phyloP scores from a whole-genome alignment of 1,284 basidiomycete species.

The Marasmius fiardii region DNA sequence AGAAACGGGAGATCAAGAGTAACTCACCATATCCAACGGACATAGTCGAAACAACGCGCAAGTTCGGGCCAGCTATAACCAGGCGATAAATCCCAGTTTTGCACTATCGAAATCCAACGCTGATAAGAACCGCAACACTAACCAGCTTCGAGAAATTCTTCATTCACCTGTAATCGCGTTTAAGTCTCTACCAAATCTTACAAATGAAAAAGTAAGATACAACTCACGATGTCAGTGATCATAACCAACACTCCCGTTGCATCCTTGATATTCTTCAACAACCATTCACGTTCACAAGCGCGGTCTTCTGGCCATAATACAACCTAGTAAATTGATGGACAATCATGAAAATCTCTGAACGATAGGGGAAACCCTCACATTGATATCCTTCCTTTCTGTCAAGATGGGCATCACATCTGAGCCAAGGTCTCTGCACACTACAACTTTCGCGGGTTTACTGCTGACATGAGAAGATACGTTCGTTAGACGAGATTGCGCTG shows the following conservation, averaged over 20 bases:
- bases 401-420: conserved; percentile 69
- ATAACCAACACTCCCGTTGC: conserved; percentile 67
- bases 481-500: conserved; percentile 27
- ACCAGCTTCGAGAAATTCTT: conserved; percentile 72
- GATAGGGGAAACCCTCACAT: conserved; percentile 36
- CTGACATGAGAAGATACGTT: conserved; percentile 29
- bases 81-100: too few species aligned
- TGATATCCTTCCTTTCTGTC: conserved; percentile 44
- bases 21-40: conserved; percentile 81
- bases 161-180: conserved; percentile 53
- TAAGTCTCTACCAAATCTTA: not conserved
- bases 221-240: conserved; percentile 65
- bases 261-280: conserved; percentile 70
- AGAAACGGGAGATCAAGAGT: not conserved
- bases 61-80: conserved; percentile 57
- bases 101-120: not conserved
- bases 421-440: conserved; percentile 69
- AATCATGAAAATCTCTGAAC: not conserved
- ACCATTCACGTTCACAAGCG: conserved; percentile 69
- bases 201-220: not conserved
- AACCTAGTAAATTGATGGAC: conserved; percentile 35
- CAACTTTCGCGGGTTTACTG: conserved; percentile 45
- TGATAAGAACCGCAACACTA: conserved; percentile 11
- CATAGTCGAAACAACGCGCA: conserved; percentile 87
- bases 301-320: conserved; percentile 72